Base-by-base conservation (phyloP, 176 grass and related monocot species). In the Bolboschoenus planiculmis region DNA sequence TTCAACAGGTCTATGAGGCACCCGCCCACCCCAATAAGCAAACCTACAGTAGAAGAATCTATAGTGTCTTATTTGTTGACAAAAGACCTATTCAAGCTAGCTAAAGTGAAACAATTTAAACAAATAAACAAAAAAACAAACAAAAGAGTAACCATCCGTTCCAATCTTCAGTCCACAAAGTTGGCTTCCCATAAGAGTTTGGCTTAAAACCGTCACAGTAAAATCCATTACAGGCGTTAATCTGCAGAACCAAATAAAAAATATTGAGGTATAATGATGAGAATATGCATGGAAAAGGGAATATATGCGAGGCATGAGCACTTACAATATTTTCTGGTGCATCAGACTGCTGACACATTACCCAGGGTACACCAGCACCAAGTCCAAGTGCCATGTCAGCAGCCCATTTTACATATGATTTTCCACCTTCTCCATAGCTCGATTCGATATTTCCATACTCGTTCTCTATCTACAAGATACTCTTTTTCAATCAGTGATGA, bases 161-260 rank as follows among this genome's bases (percentile, higher is more conserved):
- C 95, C 95, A 98, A 79, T 94, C 90, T 88, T 98, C 95, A 31
- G 95, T 98, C 92, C 92, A 98, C 62, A 98, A 78, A 31, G 65
- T 88, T 83, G 95, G 92, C 74, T 91, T 98, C 62, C 56, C 83
- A 50, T 94, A 83, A 85, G 87, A 88, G 79, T 98, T 98, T 47
- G 95, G 95, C 83, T 91, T 82, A 80, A 98, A 95, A 70, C 90
- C 92, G 81, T 95, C 92, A 9, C 95, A 98, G 85, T 98, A 98
- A 82, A 91, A 98, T 80, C 86, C 95, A 91, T 98, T 98, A 88
- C 95, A 98, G 13, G 95, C 71, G 86, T 95, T 78, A 1, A 98
- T 87, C 95, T 98, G 87, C 47, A 53, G 87, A 58, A 87, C n/a
- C n/a, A n/a, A 40, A 86, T 18, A 46, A 84, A 71, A 40, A 71